Evolutionary conservation across 805 yeast species (phyloP).

Genomic region (Grigorovia jiainica): DNA sequence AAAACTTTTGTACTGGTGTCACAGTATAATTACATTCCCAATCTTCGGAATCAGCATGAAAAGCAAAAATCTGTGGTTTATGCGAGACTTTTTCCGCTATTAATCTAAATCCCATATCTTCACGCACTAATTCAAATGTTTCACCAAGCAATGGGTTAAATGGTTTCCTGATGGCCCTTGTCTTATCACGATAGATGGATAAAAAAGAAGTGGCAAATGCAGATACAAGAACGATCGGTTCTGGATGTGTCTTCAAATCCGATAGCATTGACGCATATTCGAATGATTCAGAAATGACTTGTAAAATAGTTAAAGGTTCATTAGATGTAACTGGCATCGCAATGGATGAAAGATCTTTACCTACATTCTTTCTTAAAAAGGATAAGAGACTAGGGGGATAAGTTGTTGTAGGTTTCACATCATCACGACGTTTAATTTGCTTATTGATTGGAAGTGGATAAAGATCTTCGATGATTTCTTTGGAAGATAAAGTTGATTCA

Average conservation of each 20-base stretch:
- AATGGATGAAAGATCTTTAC: constrained; percentile 75
- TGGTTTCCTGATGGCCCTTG: constrained; percentile 76
- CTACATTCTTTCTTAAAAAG: constrained; percentile 79
- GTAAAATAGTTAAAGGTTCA: constrained; percentile 81
- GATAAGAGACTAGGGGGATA: constrained; percentile 78
- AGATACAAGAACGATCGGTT: constrained; percentile 55
- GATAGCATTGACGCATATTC: constrained; percentile 67
- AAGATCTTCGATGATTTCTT: constrained; percentile 29
- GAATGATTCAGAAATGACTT: constrained; percentile 66
- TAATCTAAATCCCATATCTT: constrained; percentile 65
- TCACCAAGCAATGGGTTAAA: constrained; percentile 93
- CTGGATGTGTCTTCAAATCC: constrained; percentile 45
- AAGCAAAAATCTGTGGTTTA: constrained; percentile 73
- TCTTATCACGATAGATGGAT: constrained; percentile 63
- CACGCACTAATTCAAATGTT: constrained; percentile 82
- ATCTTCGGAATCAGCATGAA: constrained; percentile 56
- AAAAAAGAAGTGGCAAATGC: constrained; percentile 73
- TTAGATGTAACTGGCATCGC: constrained; percentile 93
- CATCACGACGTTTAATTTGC: constrained; percentile 44
- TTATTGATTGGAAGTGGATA: constrained; percentile 54
- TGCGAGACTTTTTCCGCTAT: constrained; percentile 83
- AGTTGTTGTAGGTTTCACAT: constrained; percentile 46
- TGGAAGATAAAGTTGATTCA: background rate
- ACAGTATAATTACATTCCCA: constrained; percentile 67
- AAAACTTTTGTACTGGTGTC: constrained; percentile 75